Evolutionary conservation across 352 stramenopile genomes (phyloP), one percentile per base, ranked within the genome.

Genomic region (Phytophthora cactorum): DNA sequence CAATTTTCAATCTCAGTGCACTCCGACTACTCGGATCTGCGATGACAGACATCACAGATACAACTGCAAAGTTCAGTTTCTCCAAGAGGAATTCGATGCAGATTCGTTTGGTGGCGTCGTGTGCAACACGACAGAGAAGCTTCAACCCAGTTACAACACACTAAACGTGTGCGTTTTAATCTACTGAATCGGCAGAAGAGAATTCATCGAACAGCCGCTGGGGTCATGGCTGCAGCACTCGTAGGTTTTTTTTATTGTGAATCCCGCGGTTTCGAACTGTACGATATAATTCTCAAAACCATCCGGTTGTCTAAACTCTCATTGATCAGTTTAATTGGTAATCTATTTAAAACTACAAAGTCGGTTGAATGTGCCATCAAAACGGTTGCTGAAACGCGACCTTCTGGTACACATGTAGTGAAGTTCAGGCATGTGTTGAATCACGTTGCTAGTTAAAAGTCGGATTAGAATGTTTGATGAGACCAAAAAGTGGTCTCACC

Each of bases 1-100:
- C 73, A 31, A 66, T 91, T 22, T 91, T 87, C 59, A 43, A 38
- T 3, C 74, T 88, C 68, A 28, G 66, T 12, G 67, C 62, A 25
- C 76, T 91, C 9, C 36, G 73, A 53, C 52, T 56, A 5, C 59
- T 91, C 5, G 61, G 22, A 88, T 66, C 51, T 91, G 1, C 17
- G 69, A 3, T 87, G 50, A 64, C 67, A 17, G 55, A 50, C 17
- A 38, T 87, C 7, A 41, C 72, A 9, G 52, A 89, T 25, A 83
- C 70, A 17, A 41, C 53, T 14, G 27, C 49, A 7, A 77, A 91
- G 31, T 59, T 84, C 44, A 52, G 53, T 0, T 89, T 89, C 65
- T 91, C 5, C 31, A 66, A 11, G 73, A 59, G 0, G 25, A 59
- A 8, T 27, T 91, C 2, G 55, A 64, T 7, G 44, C 88, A 8